phyloP scores from a whole-genome alignment of 495 filamentous ascomycete species.

The Lophiotrema nucula region DNA sequence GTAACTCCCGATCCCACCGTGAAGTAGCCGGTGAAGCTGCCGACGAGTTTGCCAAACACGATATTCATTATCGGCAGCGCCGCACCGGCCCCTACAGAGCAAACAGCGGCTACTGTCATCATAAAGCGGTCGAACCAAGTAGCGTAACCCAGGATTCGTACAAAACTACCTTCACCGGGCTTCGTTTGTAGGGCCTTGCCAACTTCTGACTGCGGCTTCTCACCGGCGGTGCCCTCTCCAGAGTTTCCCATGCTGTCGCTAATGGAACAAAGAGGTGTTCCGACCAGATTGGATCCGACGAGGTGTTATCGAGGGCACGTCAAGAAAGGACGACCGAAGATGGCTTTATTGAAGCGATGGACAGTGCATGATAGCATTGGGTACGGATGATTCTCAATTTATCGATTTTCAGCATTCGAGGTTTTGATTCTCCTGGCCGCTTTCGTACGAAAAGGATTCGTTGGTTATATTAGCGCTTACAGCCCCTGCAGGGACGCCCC shows the following conservation, averaged over 20 bases:
- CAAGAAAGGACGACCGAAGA: constrained; percentile 28
- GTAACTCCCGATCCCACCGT: constrained; percentile 8
- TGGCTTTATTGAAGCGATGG: constrained; percentile 37
- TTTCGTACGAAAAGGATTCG: no score
- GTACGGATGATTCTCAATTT: no score
- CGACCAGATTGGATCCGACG: constrained; percentile 1
- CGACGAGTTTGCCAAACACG: constrained; percentile 11
- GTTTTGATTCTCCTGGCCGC: no score
- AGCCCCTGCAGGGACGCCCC: no score
- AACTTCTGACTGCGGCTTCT: not conserved
- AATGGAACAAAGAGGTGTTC: constrained; percentile 1
- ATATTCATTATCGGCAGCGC: constrained; percentile 10
- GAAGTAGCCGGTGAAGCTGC: constrained; percentile 7
- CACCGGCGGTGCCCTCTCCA: no score
- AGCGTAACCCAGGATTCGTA: constrained; percentile 7
- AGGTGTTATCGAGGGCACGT: not conserved
- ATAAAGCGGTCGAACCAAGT: constrained; percentile 10
- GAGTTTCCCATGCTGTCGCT: not conserved
- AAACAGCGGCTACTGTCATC: constrained; percentile 7
- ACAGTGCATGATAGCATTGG: no score
- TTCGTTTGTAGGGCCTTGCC: not conserved
- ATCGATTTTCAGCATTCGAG: no score
- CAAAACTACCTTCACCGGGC: not conserved
- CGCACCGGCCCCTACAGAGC: constrained; percentile 5
- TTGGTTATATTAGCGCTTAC: no score